A percentile compares a stretch with the other conserved stretches of the same genome.
Evolutionary conservation across 2,329 filamentous ascomycete genomes (phyloP).

Genomic region (Fusarium longipes): DNA sequence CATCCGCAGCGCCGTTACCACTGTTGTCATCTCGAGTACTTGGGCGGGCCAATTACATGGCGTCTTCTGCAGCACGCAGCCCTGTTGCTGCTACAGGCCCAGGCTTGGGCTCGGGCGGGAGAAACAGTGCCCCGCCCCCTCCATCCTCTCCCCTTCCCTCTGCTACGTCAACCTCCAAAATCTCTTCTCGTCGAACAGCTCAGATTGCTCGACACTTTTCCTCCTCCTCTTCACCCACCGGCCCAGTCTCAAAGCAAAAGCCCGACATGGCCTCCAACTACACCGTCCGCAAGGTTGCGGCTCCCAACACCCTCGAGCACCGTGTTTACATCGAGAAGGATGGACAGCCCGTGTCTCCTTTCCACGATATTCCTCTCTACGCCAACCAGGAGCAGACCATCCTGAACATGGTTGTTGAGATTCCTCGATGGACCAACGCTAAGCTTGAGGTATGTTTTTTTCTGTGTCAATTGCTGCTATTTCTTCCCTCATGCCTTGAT

Average conservation of each 20-base stretch:
- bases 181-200: slow-evolving; percentile 62
- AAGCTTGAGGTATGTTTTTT: slow-evolving; percentile 89
- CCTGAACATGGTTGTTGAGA: slow-evolving; percentile 99
- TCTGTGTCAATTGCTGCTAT: not conserved
- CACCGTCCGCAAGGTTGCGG: slow-evolving; percentile 85
- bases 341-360: slow-evolving; percentile 91
- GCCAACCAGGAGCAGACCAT: slow-evolving; percentile 96
- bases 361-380: slow-evolving; percentile 98
- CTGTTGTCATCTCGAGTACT: slow-evolving; percentile 35
- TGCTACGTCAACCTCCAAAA: slow-evolving; percentile 50
- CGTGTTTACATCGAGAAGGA: slow-evolving; percentile 98
- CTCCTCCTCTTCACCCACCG: slow-evolving; percentile 43
- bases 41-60: slow-evolving; percentile 43
- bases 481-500: not conserved
- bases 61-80: slow-evolving; percentile 41
- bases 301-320: slow-evolving; percentile 94
- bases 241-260: slow-evolving; percentile 26
- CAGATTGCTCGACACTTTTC: slow-evolving; percentile 68
- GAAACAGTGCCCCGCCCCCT: slow-evolving; percentile 53
- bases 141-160: slow-evolving; percentile 47
- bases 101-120: slow-evolving; percentile 26
- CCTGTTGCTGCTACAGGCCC: slow-evolving; percentile 37
- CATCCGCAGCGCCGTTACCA: slow-evolving; percentile 16
- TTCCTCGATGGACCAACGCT: slow-evolving; percentile 99
- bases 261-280: slow-evolving; percentile 72